Evolutionary conservation across 805 yeast genomes (phyloP), one percentile per base, ranked within the genome.

Genomic region (Monosporozyma servazzii): DNA sequence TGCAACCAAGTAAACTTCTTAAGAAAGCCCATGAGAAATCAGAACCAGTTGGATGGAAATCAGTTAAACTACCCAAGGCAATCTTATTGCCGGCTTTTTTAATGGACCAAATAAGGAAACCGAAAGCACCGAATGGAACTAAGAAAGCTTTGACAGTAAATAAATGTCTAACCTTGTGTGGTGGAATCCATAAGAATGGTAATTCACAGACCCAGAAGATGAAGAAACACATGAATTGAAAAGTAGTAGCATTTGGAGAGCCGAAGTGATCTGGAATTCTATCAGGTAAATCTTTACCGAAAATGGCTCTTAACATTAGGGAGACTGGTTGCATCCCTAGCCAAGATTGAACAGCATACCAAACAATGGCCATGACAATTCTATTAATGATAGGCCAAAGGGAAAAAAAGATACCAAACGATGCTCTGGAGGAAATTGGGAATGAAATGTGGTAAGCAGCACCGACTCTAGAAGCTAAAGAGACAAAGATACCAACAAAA

Each of bases 311-410:
- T 51, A 90, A 72, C 90, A 89, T 86, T 49, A 87, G 71, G 58
- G 81, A 80, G 18, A 90, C 82, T 75, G 95, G 85, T 58, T 88
- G 81, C 33, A 95, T 95, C 50, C 95, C 95, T 53, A 90, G 77
- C 74, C 88, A 85, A 21, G 86, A 77, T 65, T 87, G 95, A 17
- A 88, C 91, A 41, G 95, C 82, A 64, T 83, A 88, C 97, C 97
- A 90, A 47, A 90, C 81, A 59, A 81, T 76, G 21, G 89, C 86
- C 89, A 90, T 86, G 13, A 86, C 90, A 30, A 87, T 91, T 70
- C 98, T 78, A 70, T 89, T 89, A 49, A 89, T 60, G 43, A 90
- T 81, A 10, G 95, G 95, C 96, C 95, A 90, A 47, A 85, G 70
- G 0, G 90, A 83, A 46, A 95, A 95, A 73, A 82, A 87, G 8